These are phyloP conservation scores for Apostasia ramifera DNA, from an alignment of 106 monocot genomes.

Conservation along the genomic window DNA sequence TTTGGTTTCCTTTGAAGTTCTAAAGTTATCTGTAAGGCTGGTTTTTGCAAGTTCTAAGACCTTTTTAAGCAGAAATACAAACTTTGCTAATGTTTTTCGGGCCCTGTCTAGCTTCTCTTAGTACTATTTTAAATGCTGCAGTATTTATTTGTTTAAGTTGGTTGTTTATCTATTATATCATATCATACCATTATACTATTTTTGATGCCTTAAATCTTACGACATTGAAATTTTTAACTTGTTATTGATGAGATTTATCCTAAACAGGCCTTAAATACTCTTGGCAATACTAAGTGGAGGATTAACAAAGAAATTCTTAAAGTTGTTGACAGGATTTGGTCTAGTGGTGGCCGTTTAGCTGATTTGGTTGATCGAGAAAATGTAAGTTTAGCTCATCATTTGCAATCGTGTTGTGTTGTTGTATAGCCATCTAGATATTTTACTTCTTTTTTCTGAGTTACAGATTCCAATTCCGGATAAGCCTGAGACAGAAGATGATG, in stretches of 20 bases:
- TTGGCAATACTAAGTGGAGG: slow-evolving; percentile 86
- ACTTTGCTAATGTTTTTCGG: too few relatives aligned
- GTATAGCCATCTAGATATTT: not conserved
- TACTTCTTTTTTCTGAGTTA: not conserved
- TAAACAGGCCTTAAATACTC: slow-evolving; percentile 64
- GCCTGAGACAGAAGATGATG: slow-evolving; percentile 65
- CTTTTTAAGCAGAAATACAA: too few relatives aligned
- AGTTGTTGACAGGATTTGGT: slow-evolving; percentile 88
- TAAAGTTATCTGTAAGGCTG: too few relatives aligned
- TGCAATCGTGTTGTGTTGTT: not conserved
- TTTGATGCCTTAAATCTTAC: too few relatives aligned
- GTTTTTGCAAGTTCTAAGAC: too few relatives aligned
- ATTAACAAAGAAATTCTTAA: slow-evolving; percentile 78
- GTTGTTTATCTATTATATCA: too few relatives aligned
- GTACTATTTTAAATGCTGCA: too few relatives aligned
- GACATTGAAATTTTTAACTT: too few relatives aligned
- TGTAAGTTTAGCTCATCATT: slow-evolving; percentile 39
- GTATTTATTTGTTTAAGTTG: too few relatives aligned
- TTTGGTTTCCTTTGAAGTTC: too few relatives aligned
- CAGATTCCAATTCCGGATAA: slow-evolving; percentile 78
- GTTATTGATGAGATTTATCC: not conserved
- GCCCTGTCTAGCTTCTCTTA: too few relatives aligned
- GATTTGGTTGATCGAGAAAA: slow-evolving; percentile 78
- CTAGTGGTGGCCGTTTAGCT: slow-evolving; percentile 74
- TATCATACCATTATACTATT: too few relatives aligned